Base-by-base conservation (phyloP, 257 asterid genomes). In the Marsdenia floribunda region DNA sequence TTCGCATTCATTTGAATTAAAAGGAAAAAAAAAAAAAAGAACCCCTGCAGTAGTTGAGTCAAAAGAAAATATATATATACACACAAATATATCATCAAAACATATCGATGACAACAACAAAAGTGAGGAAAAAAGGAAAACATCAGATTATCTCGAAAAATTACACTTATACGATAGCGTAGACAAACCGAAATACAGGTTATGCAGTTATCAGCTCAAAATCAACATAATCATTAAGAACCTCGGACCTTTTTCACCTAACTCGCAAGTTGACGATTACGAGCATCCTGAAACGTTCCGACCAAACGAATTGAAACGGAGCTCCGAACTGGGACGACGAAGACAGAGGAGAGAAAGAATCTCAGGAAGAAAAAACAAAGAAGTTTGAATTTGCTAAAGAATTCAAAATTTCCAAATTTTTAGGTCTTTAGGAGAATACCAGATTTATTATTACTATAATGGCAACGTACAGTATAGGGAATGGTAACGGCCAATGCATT, bases 401-500 rank as follows among this genome's bases (percentile, higher is more conserved):
- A 60, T 81, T 55, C 71, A 70, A 53, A 35, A 52, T 13, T 12
- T 42, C 47, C 47, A 42, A 44, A 44, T 44, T 6, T 77, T 49
- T 37, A 40, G 67, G 74, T 55, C 60, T 40, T 44, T 44, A 46
- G 37, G 26, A 35, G 46, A 63, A 10, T 16, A 21, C 18, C 6
- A 38, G 71, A 66, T 38, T 38, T 38, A 19, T 53, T 38, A 38
- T n/a, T 38, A 66, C 42, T 18, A 66, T 66, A 66, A 19, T 66
- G 52, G 33, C 29, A 38, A 49, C 22, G n/a, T 35, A 35, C 24
- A 21, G 68, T 47, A 6, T 54, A n/a, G 80, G 80, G 64, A 71
- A 77, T 74, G 76, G 73, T 54, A 77, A 40, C 68, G 73, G 42
- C 26, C 40, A 46, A 33, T 71, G 80, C 80, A 77, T 71, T 77